Percentiles rank a stretch among this genome's conserved stretches.
Conservation (phyloP, 163 green algal species). For the Scenedesmus sp. region DNA sequence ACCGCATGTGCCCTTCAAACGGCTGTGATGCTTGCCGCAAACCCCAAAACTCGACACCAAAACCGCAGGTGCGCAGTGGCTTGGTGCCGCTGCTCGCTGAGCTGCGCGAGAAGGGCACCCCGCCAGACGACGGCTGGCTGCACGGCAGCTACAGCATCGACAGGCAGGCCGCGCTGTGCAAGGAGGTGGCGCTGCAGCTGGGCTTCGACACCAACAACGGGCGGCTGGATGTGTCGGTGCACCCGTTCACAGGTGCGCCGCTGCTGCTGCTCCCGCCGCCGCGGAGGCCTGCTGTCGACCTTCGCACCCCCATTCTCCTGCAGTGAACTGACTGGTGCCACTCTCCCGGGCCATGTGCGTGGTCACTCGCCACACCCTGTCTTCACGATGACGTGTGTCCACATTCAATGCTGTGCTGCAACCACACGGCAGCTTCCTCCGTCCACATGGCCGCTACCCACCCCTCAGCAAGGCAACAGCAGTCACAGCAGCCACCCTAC, state of each 20-base stretch:
- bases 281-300: too few species aligned
- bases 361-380: too few species aligned
- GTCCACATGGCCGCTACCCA: background rate
- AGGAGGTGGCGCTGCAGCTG: slow-evolving; percentile 75
- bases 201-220: slow-evolving; percentile 85
- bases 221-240: slow-evolving; percentile 88
- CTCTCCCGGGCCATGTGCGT: too few species aligned
- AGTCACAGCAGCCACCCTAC: background rate
- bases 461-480: background rate
- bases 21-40: background rate
- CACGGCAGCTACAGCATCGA: slow-evolving; percentile 71
- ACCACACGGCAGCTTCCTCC: too few species aligned
- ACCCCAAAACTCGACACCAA: too few species aligned
- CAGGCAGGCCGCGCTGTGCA: slow-evolving; percentile 59
- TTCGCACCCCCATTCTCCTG: too few species aligned
- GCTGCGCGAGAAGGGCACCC: slow-evolving; percentile 69
- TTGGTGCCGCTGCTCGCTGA: slow-evolving; percentile 82
- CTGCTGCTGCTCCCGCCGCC: too few species aligned
- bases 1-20: too few species aligned
- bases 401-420: background rate
- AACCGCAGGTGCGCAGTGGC: slow-evolving; percentile 74
- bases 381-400: too few species aligned
- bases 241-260: slow-evolving; percentile 90
- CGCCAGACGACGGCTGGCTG: slow-evolving; percentile 64
- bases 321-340: too few species aligned